Percentiles rank a stretch among this genome's conserved stretches.
Evolutionary conservation across 2,329 filamentous ascomycete species (phyloP).

Genomic region (Ascochyta lentis): DNA sequence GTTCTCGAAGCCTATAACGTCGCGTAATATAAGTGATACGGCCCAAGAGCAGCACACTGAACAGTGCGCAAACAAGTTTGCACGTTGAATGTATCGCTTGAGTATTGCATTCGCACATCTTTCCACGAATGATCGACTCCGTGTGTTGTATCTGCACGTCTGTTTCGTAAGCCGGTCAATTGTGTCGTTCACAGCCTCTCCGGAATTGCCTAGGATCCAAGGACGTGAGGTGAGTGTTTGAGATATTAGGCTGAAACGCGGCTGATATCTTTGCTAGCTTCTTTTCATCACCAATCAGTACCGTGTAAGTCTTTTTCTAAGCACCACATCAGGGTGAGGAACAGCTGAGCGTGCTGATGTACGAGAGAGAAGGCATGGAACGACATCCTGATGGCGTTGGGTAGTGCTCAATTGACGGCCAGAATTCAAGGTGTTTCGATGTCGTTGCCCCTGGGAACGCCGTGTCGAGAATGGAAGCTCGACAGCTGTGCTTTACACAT

Average conservation of each 20-base stretch:
- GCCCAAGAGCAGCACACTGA: background rate
- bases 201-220: constrained; percentile 20
- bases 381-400: background rate
- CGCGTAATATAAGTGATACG: constrained; percentile 8
- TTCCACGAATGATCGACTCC: constrained; percentile 4
- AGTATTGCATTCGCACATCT: constrained; percentile 1
- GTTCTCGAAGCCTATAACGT: constrained; percentile 4
- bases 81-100: background rate
- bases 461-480: background rate
- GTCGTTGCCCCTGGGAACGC: background rate
- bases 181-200: background rate
- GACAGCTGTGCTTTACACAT: background rate
- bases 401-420: background rate
- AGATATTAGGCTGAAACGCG: constrained; percentile 35
- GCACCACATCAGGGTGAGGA: background rate
- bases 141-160: background rate
- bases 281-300: constrained; percentile 2
- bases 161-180: constrained; percentile 6
- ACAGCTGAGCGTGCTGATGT: background rate
- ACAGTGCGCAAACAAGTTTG: background rate
- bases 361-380: background rate
- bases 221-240: constrained; percentile 26
- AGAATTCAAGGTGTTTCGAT: background rate
- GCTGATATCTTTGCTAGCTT: background rate
- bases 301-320: background rate